Conservation (phyloP, 176 grass and related monocot genomes). For the Musa schizocarpa region DNA sequence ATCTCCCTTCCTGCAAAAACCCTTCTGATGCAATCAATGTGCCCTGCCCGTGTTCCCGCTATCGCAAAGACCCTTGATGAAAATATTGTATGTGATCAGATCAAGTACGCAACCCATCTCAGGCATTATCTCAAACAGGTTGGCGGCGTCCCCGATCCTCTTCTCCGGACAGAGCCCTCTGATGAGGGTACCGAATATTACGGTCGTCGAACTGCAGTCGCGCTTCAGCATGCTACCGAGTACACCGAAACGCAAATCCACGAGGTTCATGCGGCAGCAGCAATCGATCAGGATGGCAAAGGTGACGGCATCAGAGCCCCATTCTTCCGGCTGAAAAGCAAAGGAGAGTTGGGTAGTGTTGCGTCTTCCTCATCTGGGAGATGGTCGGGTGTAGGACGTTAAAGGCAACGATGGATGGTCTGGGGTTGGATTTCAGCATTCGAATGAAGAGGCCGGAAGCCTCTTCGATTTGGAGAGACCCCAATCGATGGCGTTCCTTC, state of each 20-base stretch:
- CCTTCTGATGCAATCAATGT: conserved; percentile 4
- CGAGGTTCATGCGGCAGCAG: neutral
- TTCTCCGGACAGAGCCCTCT: conserved; percentile 13
- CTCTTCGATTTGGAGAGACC: neutral
- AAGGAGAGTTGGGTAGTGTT: neutral
- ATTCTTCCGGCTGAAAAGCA: conserved; percentile 14
- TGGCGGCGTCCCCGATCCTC: neutral
- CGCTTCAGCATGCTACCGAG: conserved; percentile 8
- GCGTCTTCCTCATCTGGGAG: neutral
- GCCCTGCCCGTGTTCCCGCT: neutral
- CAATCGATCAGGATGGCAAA: conserved; percentile 22
- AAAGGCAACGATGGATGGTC: neutral
- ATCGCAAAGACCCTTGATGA: conserved; percentile 18
- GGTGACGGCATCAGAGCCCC: neutral
- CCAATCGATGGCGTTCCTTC: neutral
- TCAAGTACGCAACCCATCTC: conserved; percentile 15
- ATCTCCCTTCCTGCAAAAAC: neutral
- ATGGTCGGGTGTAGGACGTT: neutral
- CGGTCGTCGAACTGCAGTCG: neutral
- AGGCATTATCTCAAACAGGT: conserved; percentile 27
- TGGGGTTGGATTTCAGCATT: neutral
- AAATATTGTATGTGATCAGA: neutral
- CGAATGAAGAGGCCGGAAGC: neutral
- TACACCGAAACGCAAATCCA: conserved; percentile 4
- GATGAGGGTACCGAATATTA: neutral